Evolutionary conservation across 495 filamentous ascomycete genomes (phyloP), one percentile per base, ranked within the genome.

Genomic region (Cercophora sp.): DNA sequence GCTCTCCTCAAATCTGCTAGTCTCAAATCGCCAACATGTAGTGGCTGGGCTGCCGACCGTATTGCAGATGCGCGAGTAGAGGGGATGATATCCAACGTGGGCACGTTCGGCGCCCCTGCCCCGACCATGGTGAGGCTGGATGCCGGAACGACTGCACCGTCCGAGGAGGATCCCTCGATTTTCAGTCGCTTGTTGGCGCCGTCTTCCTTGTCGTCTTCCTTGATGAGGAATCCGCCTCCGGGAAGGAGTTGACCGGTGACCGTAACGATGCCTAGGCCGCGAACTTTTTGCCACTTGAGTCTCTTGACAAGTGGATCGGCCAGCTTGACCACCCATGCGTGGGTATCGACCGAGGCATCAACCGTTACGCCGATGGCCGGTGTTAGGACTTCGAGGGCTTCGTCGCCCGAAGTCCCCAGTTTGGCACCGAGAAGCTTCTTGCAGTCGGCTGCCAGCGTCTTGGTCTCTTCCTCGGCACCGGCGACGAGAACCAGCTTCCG

Each of bases 321-420:
- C 24, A 99, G 78, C 61, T 89, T 96, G 43, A 97, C 86, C 23
- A 86, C 85, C 93, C 93, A 99, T 19, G 93, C 92, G 64, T 96
- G 97, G 5, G 91, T 97, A 60, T 99, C 93, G 31, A 97, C 91
- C 58, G 91, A 96, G 11, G 92, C 93, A 65, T 97, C 84, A 42
- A 97, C 77, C 2, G 75, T 71, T 43, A 78, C 71, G 13, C 90
- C 89, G 29, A 86, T 74, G 10, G 62, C 65, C 1, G 94, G 93
- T 0, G 89, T 91, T 68, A 91, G 92, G 16, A 97, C 85, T 52
- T 86, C 83, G 51, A 78, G 23, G 27, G 62, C 8, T 57, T 66
- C 66, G 10, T 70, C 66, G 5, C 67, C 69, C 23, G 71, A 65
- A 25, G 74, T 71, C 4, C 69, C 67, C 2, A 73, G 60, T 13